Evolutionary conservation across 371 early-diverging fungal genomes (phyloP).

Genomic region (Apophysomyces ossiformis): DNA sequence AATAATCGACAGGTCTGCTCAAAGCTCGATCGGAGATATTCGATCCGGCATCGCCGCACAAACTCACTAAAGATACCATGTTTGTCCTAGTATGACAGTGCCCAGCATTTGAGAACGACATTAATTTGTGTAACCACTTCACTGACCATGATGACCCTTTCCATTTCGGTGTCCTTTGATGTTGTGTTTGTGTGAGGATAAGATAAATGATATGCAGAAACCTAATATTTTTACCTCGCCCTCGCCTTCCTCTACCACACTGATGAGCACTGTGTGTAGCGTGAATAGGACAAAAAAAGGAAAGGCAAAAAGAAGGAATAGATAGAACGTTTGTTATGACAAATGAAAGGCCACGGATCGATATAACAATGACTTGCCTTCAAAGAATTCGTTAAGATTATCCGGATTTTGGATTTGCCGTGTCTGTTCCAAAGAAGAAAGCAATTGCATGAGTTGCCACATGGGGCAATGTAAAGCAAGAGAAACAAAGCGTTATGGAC

Average conservation of each 20-base stretch:
- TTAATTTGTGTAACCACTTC: slow-evolving; percentile 10
- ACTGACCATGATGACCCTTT: background rate
- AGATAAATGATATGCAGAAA: background rate
- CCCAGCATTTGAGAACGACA: background rate
- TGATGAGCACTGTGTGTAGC: slow-evolving; percentile 10
- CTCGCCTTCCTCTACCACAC: slow-evolving; percentile 13
- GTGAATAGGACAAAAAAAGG: background rate
- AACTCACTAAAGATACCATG: slow-evolving; percentile 44
- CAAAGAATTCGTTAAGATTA: slow-evolving; percentile 14
- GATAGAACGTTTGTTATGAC: too few relatives aligned
- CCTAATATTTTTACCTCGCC: slow-evolving; percentile 12
- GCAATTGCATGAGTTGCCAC: too few relatives aligned
- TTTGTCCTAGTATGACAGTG: slow-evolving; percentile 27
- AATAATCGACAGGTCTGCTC: slow-evolving; percentile 27
- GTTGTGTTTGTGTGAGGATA: slow-evolving; percentile 10
- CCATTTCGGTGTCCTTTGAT: slow-evolving; percentile 19
- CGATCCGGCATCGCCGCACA: slow-evolving; percentile 40
- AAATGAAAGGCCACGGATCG: background rate
- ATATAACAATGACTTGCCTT: slow-evolving; percentile 8
- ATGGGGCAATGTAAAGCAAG: background rate
- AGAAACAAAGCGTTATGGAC: background rate
- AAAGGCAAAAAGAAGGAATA: background rate
- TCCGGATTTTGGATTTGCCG: slow-evolving; percentile 17
- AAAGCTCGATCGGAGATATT: slow-evolving; percentile 28
- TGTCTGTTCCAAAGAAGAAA: slow-evolving; percentile 1